Conservation (phyloP, 1,284 basidiomycete species). For the Sanghuangporus weigelae region DNA sequence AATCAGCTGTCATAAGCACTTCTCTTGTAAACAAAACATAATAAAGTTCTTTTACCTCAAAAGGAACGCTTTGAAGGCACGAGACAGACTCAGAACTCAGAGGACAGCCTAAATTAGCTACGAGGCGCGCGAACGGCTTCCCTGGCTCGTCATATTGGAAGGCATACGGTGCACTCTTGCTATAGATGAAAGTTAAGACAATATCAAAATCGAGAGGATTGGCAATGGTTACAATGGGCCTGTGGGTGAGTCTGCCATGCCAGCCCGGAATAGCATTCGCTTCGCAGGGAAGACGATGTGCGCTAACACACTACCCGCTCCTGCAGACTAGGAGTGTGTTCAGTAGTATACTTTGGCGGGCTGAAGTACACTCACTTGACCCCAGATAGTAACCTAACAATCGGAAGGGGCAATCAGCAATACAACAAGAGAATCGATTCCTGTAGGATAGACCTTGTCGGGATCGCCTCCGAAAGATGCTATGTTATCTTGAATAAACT, state of each 20-base stretch:
- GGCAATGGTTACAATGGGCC: conserved; percentile 46
- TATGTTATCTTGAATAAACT: conserved; percentile 61
- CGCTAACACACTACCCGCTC: conserved; percentile 49
- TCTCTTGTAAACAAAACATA: neutral
- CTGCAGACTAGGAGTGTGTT: conserved; percentile 39
- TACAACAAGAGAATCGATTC: neutral
- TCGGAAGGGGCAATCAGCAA: neutral
- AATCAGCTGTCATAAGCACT: neutral
- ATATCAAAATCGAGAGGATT: neutral
- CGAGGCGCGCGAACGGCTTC: conserved; percentile 45
- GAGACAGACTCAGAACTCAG: conserved; percentile 35
- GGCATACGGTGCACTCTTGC: conserved; percentile 50
- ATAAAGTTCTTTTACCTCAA: conserved; percentile 31
- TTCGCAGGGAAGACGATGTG: conserved; percentile 42
- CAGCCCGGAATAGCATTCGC: conserved; percentile 43
- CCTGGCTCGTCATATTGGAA: conserved; percentile 50
- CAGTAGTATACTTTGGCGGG: neutral
- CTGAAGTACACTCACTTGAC: conserved; percentile 36
- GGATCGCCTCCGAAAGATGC: conserved; percentile 60
- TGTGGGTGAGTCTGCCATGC: conserved; percentile 47
- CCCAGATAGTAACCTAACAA: conserved; percentile 53
- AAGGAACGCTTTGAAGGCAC: conserved; percentile 46
- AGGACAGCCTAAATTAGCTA: conserved; percentile 42
- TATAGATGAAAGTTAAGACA: conserved; percentile 22
- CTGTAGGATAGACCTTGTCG: conserved; percentile 35